A percentile compares a stretch with the other conserved stretches of the same genome.
These are phyloP conservation scores for Leccinum angustisporum DNA, from an alignment of 1,284 basidiomycete species.

Conservation along the genomic window DNA sequence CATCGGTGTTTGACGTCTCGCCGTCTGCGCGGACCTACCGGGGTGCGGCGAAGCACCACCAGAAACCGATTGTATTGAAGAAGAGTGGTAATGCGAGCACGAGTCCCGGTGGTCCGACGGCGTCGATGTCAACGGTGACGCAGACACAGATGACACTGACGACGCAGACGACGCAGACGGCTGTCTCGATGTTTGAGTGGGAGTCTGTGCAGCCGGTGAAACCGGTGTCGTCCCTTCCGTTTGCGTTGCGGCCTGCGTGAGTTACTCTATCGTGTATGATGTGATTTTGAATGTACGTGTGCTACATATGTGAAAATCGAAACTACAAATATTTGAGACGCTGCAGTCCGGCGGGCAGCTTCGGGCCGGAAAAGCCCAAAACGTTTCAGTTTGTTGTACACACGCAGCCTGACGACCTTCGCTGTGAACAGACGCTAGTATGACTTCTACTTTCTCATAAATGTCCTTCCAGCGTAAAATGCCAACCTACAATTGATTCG, in stretches of 20 bases:
- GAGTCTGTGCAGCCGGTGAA: conserved; percentile 55
- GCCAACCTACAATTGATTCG: no score
- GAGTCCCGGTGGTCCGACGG: conserved; percentile 13
- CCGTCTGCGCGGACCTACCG: conserved; percentile 27
- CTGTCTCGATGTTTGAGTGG: conserved; percentile 53
- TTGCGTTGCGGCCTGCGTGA: conserved; percentile 25
- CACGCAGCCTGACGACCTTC: no score
- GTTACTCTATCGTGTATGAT: not conserved
- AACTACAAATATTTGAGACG: no score
- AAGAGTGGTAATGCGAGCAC: conserved; percentile 27
- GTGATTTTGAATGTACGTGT: conserved; percentile 1
- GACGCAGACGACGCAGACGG: conserved; percentile 27
- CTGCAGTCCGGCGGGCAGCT: no score
- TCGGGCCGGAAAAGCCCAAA: no score
- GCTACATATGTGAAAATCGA: not conserved
- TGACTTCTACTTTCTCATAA: no score
- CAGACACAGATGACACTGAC: not conserved
- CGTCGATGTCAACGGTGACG: not conserved
- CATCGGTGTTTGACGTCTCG: conserved; percentile 23
- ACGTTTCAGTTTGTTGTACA: no score
- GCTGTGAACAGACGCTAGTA: no score
- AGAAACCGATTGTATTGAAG: conserved; percentile 43
- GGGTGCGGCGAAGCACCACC: conserved; percentile 40
- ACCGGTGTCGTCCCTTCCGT: conserved; percentile 36
- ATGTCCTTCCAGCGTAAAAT: no score